Conservation (phyloP, 2,329 filamentous ascomycete genomes). For the Penicillium sp. region DNA sequence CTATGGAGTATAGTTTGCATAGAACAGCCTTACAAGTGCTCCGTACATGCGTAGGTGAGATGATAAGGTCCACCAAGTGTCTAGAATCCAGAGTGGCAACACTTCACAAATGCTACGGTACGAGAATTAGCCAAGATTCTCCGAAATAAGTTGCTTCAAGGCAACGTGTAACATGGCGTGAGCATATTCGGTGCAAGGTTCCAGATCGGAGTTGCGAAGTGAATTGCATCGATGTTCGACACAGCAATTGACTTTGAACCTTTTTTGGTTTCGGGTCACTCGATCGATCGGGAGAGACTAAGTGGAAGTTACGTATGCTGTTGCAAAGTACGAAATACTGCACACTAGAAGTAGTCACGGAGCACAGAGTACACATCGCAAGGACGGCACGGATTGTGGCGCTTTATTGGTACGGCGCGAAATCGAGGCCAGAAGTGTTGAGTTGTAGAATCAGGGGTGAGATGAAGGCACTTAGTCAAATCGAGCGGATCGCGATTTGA, state of each 20-base stretch:
- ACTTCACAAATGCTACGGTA: neutral
- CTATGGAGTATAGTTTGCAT: too few relatives aligned
- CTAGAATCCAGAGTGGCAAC: neutral
- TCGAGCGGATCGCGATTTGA: constrained; percentile 4
- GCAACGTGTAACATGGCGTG: neutral
- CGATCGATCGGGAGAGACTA: constrained; percentile 21
- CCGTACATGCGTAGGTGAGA: neutral
- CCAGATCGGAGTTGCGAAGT: neutral
- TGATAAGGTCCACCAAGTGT: neutral
- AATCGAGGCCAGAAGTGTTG: neutral
- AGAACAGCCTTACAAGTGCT: neutral
- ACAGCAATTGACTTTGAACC: constrained; percentile 19
- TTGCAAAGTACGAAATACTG: neutral
- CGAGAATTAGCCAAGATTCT: neutral
- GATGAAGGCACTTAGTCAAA: constrained; percentile 1
- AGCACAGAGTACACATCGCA: constrained; percentile 11
- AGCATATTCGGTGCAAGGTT: constrained; percentile 1
- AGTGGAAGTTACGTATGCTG: constrained; percentile 16
- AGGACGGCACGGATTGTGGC: constrained; percentile 2
- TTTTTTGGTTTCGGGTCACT: constrained; percentile 10
- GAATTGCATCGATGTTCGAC: neutral
- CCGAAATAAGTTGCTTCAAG: neutral
- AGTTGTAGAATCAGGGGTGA: neutral
- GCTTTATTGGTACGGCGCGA: neutral
- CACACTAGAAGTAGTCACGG: neutral